These are phyloP conservation scores for Globisporangium emineosum DNA, from an alignment of 352 stramenopile genomes.

Conservation along the genomic window DNA sequence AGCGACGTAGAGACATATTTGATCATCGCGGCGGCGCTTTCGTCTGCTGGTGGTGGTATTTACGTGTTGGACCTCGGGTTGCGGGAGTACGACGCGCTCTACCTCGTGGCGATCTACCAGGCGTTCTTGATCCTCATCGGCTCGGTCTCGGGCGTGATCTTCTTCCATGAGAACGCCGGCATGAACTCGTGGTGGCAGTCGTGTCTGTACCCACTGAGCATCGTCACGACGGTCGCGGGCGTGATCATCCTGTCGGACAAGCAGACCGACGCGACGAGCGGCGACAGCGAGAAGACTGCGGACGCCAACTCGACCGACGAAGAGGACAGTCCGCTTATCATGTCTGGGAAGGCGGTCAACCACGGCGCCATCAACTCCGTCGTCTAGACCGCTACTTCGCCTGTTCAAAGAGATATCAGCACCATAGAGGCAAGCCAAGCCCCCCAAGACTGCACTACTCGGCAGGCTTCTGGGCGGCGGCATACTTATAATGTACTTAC, in stretches of 20 bases:
- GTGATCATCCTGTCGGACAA: constrained; percentile 85
- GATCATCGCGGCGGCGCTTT: constrained; percentile 65
- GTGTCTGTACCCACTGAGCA: constrained; percentile 70
- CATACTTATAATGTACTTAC: constrained; percentile 19
- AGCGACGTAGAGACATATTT: constrained; percentile 61
- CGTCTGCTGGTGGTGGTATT: constrained; percentile 68
- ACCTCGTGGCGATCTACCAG: constrained; percentile 84
- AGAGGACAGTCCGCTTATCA: constrained; percentile 46
- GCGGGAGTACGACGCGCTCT: constrained; percentile 84
- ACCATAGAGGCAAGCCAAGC: constrained; percentile 10
- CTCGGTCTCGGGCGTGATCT: constrained; percentile 83
- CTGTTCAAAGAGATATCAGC: neutral
- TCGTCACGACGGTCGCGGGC: constrained; percentile 72
- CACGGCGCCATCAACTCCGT: constrained; percentile 40
- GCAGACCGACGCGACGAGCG: constrained; percentile 46
- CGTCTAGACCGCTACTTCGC: neutral
- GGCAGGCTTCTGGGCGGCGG: neutral
- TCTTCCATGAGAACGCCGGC: constrained; percentile 83
- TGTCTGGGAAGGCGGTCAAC: constrained; percentile 30
- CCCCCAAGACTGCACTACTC: neutral
- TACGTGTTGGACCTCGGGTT: constrained; percentile 76
- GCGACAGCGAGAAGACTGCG: constrained; percentile 32
- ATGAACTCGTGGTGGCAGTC: constrained; percentile 85
- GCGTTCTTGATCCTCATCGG: constrained; percentile 83
- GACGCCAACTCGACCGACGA: constrained; percentile 36